Evolutionary conservation across 495 filamentous ascomycete species (phyloP), one percentile per base, ranked within the genome.

Genomic region (Penicillium cataractarum): DNA sequence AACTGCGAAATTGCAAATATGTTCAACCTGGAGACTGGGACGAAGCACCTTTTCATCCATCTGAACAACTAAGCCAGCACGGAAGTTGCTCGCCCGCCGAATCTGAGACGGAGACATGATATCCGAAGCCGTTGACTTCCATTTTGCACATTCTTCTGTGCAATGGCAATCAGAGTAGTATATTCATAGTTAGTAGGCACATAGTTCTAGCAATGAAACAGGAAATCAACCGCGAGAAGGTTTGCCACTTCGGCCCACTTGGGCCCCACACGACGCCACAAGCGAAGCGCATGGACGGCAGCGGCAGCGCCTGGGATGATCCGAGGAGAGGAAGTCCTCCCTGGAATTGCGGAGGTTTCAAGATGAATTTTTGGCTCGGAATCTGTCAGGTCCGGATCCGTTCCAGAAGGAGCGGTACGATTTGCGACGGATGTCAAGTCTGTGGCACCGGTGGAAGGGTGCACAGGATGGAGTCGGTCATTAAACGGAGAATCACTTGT

Each of bases 221-320:
- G 67, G 67, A 62, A 69, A 39, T 50, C 55, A 15, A 69, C 64
- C 29, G 51, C 67, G 64, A 69, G 57, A 58, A 60, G 59, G 42
- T 65, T 65, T 54, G 19, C 15, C 13, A 17, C 19, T 8, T 9
- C 24, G 54, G 9, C 27, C 31, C 9, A 40, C 39, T 33, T 6
- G 17, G 24, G 22, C 29, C 27, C 9, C 39, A 31, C 50, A 19
- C 33, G 15, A 37, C 37, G 58, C 58, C 58, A 61, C 58, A 54
- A 37, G 53, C 48, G 53, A 55, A 6, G 7, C 17, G 21, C 32
- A 17, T 8, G 31, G 24, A 40, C 50, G 39, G 31, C 13, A 35
- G 29, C 50, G 39, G 31, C 13, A 35, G 29, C 53, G 57, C 46
- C 17, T 51, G 6, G 15, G 6, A 26, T 17, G 17, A 22, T 50